Evolutionary conservation across 2,329 filamentous ascomycete species (phyloP), one percentile per base, ranked within the genome.

Genomic region (Trichoderma hamatum): DNA sequence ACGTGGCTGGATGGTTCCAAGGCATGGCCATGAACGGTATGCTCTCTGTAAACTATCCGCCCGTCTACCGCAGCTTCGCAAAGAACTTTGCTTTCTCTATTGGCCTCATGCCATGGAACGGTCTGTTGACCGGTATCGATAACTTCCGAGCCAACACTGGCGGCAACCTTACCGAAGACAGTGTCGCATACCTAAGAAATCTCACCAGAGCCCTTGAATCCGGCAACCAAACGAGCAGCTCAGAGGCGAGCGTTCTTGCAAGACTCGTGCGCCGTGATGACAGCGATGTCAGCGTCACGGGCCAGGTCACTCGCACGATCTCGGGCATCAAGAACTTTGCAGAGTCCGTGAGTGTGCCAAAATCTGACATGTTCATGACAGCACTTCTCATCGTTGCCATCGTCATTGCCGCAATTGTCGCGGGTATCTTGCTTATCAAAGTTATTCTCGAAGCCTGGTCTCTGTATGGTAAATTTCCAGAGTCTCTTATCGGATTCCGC

Each of bases 281-380:
- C 63, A 78, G 84, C 72, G 84, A 66, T 84, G 82, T 73, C 75
- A 80, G 3, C 70, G 73, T 54, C 46, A 72, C 75, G 34, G 74
- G 78, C 68, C 67, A 71, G 67, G 71, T 76, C 54, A 76, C 73
- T 24, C 74, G 82, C 19, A 82, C 84, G 3, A 92, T 97, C 39
- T 85, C 87, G 59, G 93, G 93, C 64, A 91, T 98, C 75, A 87
- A 94, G 78, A 92, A 88, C 34, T 97, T 91, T 75, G 91, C 90
- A n/a, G 89, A 97, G 77, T 85, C 94, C 77, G 86, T 97, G 69
- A 89, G 88, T 54, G 94, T 98, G 65, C 96, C 96, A 21, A 88
- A 92, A 73, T 89, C 92, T 60, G 97, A 97, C 82, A 94, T 93
- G 1, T 98, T 98, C 83, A 97, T 99, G 94, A 97, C 93, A 0